These are phyloP conservation scores for Saccharomycopsis malanga DNA, from an alignment of 805 yeast species.

Conservation along the genomic window DNA sequence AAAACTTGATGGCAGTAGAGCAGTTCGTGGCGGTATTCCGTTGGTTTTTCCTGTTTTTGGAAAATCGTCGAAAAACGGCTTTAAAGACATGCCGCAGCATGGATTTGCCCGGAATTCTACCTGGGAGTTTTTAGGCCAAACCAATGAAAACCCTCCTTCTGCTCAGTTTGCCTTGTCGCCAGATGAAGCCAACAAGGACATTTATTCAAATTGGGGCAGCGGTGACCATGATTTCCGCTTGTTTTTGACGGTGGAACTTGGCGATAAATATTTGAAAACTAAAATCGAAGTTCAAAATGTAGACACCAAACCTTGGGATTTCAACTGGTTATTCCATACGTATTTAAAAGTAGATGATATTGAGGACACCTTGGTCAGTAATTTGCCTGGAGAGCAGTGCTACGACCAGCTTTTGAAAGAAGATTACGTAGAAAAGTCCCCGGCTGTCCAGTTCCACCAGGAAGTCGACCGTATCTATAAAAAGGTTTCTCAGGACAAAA, in stretches of 20 bases:
- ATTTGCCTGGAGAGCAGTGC: constrained; percentile 64
- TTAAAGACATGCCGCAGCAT: constrained; percentile 79
- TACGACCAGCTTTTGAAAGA: constrained; percentile 69
- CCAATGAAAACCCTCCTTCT: constrained; percentile 59
- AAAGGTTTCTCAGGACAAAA: constrained; percentile 44
- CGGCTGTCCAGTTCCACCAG: constrained; percentile 61
- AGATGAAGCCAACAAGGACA: constrained; percentile 62
- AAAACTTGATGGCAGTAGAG: constrained; percentile 81
- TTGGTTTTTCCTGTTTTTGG: constrained; percentile 94
- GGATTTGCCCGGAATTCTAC: constrained; percentile 87
- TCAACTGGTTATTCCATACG: constrained; percentile 94
- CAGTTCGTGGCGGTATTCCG: constrained; percentile 97
- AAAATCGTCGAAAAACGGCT: constrained; percentile 51
- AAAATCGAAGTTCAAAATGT: constrained; percentile 70
- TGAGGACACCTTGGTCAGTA: constrained; percentile 68
- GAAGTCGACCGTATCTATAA: constrained; percentile 85
- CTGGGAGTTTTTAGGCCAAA: constrained; percentile 94
- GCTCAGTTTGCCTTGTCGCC: constrained; percentile 90
- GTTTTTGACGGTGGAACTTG: constrained; percentile 59
- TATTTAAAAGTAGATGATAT: constrained; percentile 73
- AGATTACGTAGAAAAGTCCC: constrained; percentile 62
- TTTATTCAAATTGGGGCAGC: constrained; percentile 51
- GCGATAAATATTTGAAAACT: constrained; percentile 53
- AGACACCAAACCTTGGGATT: constrained; percentile 59
- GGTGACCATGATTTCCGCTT: constrained; percentile 65